A percentile compares a stretch with the other conserved stretches of the same genome.
These are phyloP conservation scores for Babesia ovata DNA, from an alignment of 169 alveolate genomes.

Conservation along the genomic window DNA sequence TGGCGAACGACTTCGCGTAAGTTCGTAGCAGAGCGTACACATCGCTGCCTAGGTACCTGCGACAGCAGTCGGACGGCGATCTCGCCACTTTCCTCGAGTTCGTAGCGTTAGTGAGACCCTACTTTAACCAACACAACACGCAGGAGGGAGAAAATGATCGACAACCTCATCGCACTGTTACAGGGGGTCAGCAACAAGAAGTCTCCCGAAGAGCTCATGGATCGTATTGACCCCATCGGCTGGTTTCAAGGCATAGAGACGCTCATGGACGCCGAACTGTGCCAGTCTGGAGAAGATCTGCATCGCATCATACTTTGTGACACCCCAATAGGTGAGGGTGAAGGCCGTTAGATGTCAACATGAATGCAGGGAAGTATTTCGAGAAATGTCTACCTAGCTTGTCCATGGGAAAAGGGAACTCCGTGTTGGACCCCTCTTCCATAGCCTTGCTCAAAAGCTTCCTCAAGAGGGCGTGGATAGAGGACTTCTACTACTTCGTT, in stretches of 20 bases:
- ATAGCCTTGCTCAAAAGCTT: slow-evolving; percentile 89
- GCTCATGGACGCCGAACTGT: slow-evolving; percentile 90
- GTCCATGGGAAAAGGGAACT: slow-evolving; percentile 59
- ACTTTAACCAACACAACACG: background rate
- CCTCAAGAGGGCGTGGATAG: slow-evolving; percentile 95
- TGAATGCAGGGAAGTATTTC: slow-evolving; percentile 63
- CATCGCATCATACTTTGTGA: slow-evolving; percentile 95
- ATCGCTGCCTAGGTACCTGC: slow-evolving; percentile 78
- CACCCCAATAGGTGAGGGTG: slow-evolving; percentile 93
- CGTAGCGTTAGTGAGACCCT: slow-evolving; percentile 75
- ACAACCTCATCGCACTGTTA: slow-evolving; percentile 95
- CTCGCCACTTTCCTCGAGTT: slow-evolving; percentile 85
- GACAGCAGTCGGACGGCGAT: slow-evolving; percentile 88
- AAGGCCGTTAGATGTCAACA: background rate
- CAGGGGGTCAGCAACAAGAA: slow-evolving; percentile 95
- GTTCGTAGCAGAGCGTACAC: slow-evolving; percentile 67
- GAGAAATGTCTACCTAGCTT: slow-evolving; percentile 71
- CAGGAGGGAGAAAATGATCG: slow-evolving; percentile 95
- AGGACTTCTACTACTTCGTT: slow-evolving; percentile 91
- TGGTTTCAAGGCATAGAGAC: slow-evolving; percentile 96
- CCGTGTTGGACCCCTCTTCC: slow-evolving; percentile 68
- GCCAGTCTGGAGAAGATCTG: slow-evolving; percentile 93
- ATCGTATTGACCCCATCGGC: slow-evolving; percentile 97
- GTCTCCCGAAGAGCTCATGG: slow-evolving; percentile 87
- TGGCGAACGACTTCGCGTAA: slow-evolving; percentile 92